phyloP scores from a whole-genome alignment of 2,329 filamentous ascomycete genomes.

The Colletotrichum nymphaeae region DNA sequence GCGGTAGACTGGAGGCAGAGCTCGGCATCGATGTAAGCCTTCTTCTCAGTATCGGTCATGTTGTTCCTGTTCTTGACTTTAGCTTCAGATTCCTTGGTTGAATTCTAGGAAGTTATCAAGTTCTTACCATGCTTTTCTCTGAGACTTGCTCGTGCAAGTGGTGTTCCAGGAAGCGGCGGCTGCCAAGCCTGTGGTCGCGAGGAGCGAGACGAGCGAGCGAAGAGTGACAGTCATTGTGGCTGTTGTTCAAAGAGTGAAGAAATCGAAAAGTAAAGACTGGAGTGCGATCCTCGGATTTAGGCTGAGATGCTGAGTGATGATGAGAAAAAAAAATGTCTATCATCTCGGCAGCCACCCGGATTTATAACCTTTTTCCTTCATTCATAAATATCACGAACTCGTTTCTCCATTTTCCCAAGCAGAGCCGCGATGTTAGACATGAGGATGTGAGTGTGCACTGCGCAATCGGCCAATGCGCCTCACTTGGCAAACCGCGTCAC shows the following conservation, averaged over 20 bases:
- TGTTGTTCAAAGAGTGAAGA: not conserved
- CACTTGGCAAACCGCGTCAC: conserved; percentile 15
- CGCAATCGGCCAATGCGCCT: conserved; percentile 25
- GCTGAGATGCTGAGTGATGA: not conserved
- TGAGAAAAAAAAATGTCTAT: not conserved
- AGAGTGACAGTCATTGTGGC: conserved; percentile 7
- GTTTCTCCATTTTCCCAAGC: not conserved
- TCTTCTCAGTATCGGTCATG: conserved; percentile 34
- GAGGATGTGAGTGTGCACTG: conserved; percentile 2
- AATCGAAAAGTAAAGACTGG: not conserved
- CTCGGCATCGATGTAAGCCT: conserved; percentile 36
- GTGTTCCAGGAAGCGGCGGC: conserved; percentile 17
- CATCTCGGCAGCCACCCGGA: not conserved
- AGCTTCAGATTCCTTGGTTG: not conserved
- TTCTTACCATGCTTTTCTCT: conserved; percentile 19
- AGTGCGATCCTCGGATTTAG: not conserved
- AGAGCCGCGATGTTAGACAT: conserved; percentile 4
- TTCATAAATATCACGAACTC: not conserved
- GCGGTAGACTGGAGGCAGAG: conserved; percentile 34
- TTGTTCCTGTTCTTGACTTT: conserved; percentile 30
- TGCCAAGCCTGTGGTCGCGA: conserved; percentile 5
- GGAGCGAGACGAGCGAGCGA: conserved; percentile 12
- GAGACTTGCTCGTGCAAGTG: conserved; percentile 18
- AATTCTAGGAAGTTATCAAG: not conserved
- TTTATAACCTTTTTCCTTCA: conserved; percentile 9